Evolutionary conservation across 805 yeast species (phyloP).

Genomic region (Wickerhamomyces sydowiorum): DNA sequence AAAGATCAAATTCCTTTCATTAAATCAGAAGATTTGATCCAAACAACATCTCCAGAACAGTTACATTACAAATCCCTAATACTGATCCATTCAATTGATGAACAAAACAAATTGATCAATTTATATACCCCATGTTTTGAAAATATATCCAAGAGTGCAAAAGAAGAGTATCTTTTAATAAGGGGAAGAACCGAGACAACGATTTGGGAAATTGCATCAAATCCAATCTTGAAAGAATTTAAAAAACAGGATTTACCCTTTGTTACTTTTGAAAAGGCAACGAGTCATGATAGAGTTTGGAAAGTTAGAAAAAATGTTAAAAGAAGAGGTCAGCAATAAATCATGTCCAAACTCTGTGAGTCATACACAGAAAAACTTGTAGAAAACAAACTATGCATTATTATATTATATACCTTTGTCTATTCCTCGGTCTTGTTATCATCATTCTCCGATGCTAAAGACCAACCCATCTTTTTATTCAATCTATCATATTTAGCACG

Average conservation of each 20-base stretch:
- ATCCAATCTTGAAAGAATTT: slow-evolving; percentile 10
- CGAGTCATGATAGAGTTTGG: slow-evolving; percentile 50
- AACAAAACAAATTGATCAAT: slow-evolving; percentile 33
- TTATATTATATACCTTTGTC: neutral
- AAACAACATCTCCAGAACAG: slow-evolving; percentile 3
- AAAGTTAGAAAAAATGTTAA: slow-evolving; percentile 50
- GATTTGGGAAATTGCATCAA: slow-evolving; percentile 38
- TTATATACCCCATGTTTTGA: slow-evolving; percentile 45
- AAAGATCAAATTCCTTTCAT: slow-evolving; percentile 23
- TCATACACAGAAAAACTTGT: neutral
- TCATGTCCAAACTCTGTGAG: too few relatives aligned
- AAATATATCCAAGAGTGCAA: slow-evolving; percentile 10
- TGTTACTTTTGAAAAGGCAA: slow-evolving; percentile 30
- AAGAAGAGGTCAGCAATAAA: slow-evolving; percentile 34
- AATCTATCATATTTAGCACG: slow-evolving; percentile 69
- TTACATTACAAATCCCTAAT: slow-evolving; percentile 44
- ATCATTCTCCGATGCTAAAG: slow-evolving; percentile 31
- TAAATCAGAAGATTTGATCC: slow-evolving; percentile 2
- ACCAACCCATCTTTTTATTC: slow-evolving; percentile 74
- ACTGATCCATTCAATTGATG: slow-evolving; percentile 62
- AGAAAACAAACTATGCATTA: neutral
- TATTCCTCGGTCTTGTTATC: slow-evolving; percentile 2
- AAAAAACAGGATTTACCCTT: slow-evolving; percentile 34
- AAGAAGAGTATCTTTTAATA: slow-evolving; percentile 34
- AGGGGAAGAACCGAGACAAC: slow-evolving; percentile 70